Conservation (phyloP, 2,329 filamentous ascomycete species). For the Claviceps sorghi region DNA sequence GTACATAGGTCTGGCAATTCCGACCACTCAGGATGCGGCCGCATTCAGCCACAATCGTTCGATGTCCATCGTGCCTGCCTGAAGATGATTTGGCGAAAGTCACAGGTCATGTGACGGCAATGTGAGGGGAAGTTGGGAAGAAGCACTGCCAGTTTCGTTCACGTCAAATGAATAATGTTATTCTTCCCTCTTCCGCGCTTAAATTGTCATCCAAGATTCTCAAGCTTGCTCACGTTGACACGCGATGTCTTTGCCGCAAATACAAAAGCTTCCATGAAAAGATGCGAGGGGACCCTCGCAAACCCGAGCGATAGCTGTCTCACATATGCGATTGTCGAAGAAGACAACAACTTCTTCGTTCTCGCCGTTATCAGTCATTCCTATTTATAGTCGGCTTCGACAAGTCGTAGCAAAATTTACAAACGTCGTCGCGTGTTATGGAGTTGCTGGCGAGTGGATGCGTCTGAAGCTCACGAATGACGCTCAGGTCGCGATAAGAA, state of each 20-base stretch:
- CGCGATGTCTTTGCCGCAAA: background rate
- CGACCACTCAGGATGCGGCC: background rate
- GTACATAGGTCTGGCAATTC: background rate
- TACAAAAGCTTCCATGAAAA: background rate
- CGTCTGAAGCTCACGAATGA: background rate
- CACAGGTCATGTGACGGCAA: slow-evolving; percentile 17
- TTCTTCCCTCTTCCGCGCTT: background rate
- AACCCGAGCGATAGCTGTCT: background rate
- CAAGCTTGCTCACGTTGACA: too few relatives aligned
- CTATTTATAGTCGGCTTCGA: background rate
- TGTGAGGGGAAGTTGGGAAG: slow-evolving; percentile 17
- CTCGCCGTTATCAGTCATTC: background rate
- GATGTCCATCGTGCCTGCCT: background rate
- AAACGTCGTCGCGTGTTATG: background rate
- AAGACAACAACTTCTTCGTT: background rate
- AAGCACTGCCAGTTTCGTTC: background rate
- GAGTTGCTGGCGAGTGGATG: background rate
- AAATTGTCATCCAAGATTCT: background rate
- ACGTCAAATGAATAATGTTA: background rate
- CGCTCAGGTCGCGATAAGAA: background rate
- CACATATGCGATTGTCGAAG: background rate
- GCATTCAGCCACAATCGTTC: background rate
- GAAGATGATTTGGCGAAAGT: slow-evolving; percentile 9
- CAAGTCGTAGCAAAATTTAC: background rate
- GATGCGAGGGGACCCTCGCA: background rate